Base-by-base conservation (phyloP, 495 filamentous ascomycete species). In the Monascus purpureus region DNA sequence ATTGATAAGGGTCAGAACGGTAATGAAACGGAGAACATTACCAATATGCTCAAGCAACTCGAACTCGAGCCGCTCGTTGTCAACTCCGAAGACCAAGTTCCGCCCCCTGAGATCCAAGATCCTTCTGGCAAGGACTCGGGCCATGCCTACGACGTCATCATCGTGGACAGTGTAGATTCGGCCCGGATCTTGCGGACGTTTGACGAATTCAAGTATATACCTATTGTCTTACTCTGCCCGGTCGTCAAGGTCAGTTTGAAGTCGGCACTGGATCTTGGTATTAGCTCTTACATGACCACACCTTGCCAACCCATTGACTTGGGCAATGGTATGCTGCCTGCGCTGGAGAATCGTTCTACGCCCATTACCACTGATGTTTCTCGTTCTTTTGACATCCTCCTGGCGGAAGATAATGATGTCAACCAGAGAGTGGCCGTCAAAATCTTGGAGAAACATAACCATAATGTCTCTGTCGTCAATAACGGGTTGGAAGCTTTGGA, bases 211-310 rank as follows among this genome's bases (percentile, higher is more conserved):
- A 95, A 93, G 59, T 96, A 93, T 46, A 90, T 96, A 31, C 90
- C 90, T 0, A 86, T 99, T 33, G 87, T 99, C 25, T 68, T 99
- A 25, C 61, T 99, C 22, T 88, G 85, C 31, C 92, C 92, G 7
- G 65, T 83, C 28, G 85, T 99, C 11, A 81, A 84, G 37, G 82
- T 99, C 30, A 92, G 77, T 51, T 66, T 99, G 46, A 95, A 94
- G 60, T 85, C 85, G 13, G 88, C 90, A 26, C 66, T 99, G 29
- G 92, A 99, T 55, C 72, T 95, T 26, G 90, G 90, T 39, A 95
- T 99, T 43, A 90, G 86, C 14, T 93, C 84, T 28, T 95, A 96
- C 55, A 96, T 99, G 90, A 99, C 90, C 9, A 95, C 86, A 9
- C 90, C 90, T 20, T 99, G 90, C 55, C 68, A 87, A 39, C 73